These are phyloP conservation scores for Paraurostyla sp. DNA, from an alignment of 73 alveolate species.

Conservation along the genomic window DNA sequence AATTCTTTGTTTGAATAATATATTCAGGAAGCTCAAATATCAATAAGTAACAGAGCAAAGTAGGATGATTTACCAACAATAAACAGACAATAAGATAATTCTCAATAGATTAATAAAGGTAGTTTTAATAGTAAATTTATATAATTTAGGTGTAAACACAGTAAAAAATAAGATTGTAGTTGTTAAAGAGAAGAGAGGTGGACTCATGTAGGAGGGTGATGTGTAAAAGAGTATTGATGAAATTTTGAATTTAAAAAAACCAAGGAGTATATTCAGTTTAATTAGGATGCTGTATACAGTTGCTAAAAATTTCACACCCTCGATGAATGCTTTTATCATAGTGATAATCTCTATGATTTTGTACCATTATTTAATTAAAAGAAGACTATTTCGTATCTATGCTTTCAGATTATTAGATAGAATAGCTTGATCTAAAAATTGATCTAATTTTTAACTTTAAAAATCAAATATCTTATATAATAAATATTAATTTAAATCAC, in stretches of 20 bases:
- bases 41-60: neutral
- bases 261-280: slow-evolving; percentile 20
- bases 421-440: slow-evolving; percentile 31
- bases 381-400: neutral
- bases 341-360: neutral
- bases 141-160: neutral
- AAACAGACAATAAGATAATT: neutral
- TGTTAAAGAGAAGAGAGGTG: slow-evolving; percentile 45
- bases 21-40: slow-evolving; percentile 8
- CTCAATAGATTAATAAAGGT: neutral
- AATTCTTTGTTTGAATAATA: neutral
- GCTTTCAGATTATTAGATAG: slow-evolving; percentile 41
- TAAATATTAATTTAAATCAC: slow-evolving; percentile 14
- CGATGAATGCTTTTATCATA: neutral
- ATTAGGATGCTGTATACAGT: slow-evolving; percentile 40
- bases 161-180: neutral
- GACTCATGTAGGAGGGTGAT: slow-evolving; percentile 34
- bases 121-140: neutral
- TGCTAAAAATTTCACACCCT: slow-evolving; percentile 21
- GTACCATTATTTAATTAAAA: slow-evolving; percentile 19
- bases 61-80: neutral
- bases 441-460: neutral
- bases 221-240: slow-evolving; percentile 25
- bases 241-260: slow-evolving; percentile 46
- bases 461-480: neutral